phyloP scores from a whole-genome alignment of 2,329 filamentous ascomycete species.

The Scolecobasidium constrictum region DNA sequence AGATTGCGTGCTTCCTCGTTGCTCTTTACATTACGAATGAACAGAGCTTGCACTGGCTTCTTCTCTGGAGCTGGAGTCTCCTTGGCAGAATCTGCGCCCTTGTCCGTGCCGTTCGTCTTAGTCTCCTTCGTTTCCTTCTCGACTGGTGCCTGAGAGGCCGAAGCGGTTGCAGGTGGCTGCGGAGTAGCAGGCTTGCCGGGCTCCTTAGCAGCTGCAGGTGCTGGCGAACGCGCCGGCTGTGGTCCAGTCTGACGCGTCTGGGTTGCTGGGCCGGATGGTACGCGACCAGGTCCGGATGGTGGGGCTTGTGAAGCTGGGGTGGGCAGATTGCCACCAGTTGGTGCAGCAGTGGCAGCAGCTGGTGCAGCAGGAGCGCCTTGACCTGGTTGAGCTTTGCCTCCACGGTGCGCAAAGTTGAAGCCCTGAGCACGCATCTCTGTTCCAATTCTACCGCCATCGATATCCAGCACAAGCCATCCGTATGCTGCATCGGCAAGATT shows the following conservation, averaged over 20 bases:
- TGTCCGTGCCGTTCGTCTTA: slow-evolving; percentile 40
- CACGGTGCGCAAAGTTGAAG: slow-evolving; percentile 97
- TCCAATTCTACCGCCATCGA: slow-evolving; percentile 90
- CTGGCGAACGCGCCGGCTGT: slow-evolving; percentile 28
- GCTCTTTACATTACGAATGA: slow-evolving; percentile 75
- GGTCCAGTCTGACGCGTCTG: slow-evolving; percentile 27
- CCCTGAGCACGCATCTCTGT: slow-evolving; percentile 98
- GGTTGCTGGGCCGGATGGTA: slow-evolving; percentile 20
- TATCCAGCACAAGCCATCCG: slow-evolving; percentile 87
- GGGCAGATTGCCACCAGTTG: slow-evolving; percentile 25
- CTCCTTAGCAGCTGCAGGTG: slow-evolving; percentile 31
- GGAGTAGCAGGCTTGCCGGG: slow-evolving; percentile 39
- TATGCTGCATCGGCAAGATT: slow-evolving; percentile 96
- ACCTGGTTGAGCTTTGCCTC: slow-evolving; percentile 52
- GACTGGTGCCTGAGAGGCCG: slow-evolving; percentile 15
- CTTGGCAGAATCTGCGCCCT: slow-evolving; percentile 19
- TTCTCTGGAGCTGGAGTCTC: slow-evolving; percentile 1
- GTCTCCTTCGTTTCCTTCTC: slow-evolving; percentile 28
- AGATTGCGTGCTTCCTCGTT: slow-evolving; percentile 75
- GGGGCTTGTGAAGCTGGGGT: slow-evolving; percentile 27
- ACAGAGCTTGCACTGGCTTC: slow-evolving; percentile 48
- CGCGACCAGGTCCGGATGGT: slow-evolving; percentile 21
- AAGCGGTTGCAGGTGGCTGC: slow-evolving; percentile 27
- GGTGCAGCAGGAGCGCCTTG: slow-evolving; percentile 26
- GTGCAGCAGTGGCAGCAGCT: slow-evolving; percentile 23